phyloP scores from a whole-genome alignment of 345 rosid genomes.

The Rubroshorea leprosula region DNA sequence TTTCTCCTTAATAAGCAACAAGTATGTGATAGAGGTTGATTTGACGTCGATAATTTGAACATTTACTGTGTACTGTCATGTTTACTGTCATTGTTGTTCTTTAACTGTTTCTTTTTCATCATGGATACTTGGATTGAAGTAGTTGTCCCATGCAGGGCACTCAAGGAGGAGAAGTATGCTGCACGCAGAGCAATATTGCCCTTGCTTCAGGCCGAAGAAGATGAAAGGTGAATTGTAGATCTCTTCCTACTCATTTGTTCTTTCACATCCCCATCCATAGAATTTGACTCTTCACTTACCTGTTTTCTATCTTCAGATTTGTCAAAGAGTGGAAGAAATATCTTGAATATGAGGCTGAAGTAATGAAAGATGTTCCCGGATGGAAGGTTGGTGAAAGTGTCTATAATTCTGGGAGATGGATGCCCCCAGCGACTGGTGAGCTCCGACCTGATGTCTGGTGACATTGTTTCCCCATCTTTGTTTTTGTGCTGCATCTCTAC shows the following conservation, averaged over 20 bases:
- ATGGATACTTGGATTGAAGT: not conserved
- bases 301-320: constrained; percentile 42
- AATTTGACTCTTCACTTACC: not conserved
- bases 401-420: constrained; percentile 92
- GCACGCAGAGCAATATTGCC: constrained; percentile 87
- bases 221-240: constrained; percentile 59
- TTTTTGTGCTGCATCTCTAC: too few species aligned
- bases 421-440: constrained; percentile 99
- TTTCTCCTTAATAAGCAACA: too few species aligned
- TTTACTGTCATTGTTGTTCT: not conserved
- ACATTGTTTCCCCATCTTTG: constrained; percentile 10
- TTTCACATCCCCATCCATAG: not conserved
- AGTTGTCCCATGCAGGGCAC: constrained; percentile 50
- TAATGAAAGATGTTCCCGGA: constrained; percentile 98
- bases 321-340: constrained; percentile 96
- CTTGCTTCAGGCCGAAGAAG: constrained; percentile 97
- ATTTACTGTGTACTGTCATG: not conserved
- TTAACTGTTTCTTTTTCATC: not conserved
- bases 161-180: constrained; percentile 93
- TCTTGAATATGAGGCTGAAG: constrained; percentile 95
- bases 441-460: constrained; percentile 99
- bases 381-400: constrained; percentile 98
- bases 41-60: too few species aligned
- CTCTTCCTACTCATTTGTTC: not conserved
- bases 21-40: too few species aligned